Evolutionary conservation across 129 eudicot genomes (phyloP), one percentile per base, ranked within the genome.

Genomic region (Lactuca saligna): DNA sequence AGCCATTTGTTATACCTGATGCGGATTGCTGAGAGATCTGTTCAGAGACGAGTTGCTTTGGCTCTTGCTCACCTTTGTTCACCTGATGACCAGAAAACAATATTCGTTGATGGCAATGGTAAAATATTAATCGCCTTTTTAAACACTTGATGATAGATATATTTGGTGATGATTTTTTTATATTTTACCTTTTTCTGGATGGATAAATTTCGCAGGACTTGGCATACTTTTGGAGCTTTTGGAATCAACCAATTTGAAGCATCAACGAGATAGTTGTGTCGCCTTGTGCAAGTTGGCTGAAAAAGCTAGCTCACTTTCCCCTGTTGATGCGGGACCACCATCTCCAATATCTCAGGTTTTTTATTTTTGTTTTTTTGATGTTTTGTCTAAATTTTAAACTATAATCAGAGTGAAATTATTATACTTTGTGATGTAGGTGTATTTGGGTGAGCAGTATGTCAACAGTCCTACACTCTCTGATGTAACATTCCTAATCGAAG

Each of bases 361-460:
- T 73, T 13, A 5, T 0, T 7, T 16, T 8, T 0, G 3, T 35
- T 8, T 35, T 38, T 34, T n/a, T 4, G 5, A 10, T 0, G n/a
- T 2, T 42, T 42, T 42, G 51, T 46, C 6, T 46, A 46, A 12
- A 46, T 46, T 2, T 10, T 2, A 44, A 44, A 10, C 50, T 44
- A 44, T 1, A 44, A 44, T 10, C 3, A 10, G 14, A 4, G 14
- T 44, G 50, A 44, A 44, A 9, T 10, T 39, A 9, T 44, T 44
- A 59, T 59, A 33, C 17, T 39, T 71, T 33, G 35, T 77, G 63
- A 12, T 58, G 69, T 92, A 89, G 96, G 96, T 89, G 29, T 89
- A 89, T 79, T 67, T 89, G 82, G 93, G 96, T 13, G 96, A 83
- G 74, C 92, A 89, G 56, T 89, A 75, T 69, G 96, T 89, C 62